A percentile compares a stretch with the other conserved stretches of the same genome.
phyloP scores from a whole-genome alignment of 352 stramenopile species.

The Globisporangium lucens region DNA sequence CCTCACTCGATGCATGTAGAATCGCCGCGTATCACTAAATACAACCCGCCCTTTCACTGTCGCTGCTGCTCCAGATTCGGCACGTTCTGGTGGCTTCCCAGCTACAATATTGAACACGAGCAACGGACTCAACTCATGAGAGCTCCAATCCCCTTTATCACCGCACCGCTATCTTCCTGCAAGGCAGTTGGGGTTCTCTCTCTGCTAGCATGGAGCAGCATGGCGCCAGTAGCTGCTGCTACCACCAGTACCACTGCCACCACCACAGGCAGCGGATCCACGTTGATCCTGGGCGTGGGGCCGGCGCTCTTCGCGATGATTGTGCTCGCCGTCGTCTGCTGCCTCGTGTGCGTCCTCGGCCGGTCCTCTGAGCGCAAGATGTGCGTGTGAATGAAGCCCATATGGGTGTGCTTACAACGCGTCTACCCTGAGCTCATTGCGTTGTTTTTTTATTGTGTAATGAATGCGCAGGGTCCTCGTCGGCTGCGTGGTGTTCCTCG shows the following conservation, averaged over 20 bases:
- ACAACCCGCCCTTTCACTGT: not conserved
- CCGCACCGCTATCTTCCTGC: not conserved
- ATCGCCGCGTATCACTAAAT: not conserved
- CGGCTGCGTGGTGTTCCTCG: slow-evolving; percentile 23
- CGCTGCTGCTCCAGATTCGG: not conserved
- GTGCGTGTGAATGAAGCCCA: slow-evolving; percentile 5
- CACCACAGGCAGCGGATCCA: not conserved
- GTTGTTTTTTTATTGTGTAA: not conserved
- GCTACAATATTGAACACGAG: not conserved
- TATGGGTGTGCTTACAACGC: not conserved
- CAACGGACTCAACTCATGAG: not conserved
- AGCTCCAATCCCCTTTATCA: not conserved
- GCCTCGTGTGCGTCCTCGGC: slow-evolving; percentile 30
- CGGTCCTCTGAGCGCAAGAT: slow-evolving; percentile 19
- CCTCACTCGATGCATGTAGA: not conserved
- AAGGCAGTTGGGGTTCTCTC: not conserved
- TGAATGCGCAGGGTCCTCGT: slow-evolving; percentile 22
- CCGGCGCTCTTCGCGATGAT: slow-evolving; percentile 36
- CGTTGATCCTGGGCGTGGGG: slow-evolving; percentile 25
- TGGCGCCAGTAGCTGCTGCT: not conserved
- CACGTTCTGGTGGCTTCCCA: not conserved
- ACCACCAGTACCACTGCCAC: not conserved
- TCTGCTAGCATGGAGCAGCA: not conserved
- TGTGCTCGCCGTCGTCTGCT: slow-evolving; percentile 28
- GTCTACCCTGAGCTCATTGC: not conserved